Evolutionary conservation across 179 eudicot species (phyloP).

Genomic region (Patellifolia procumbens): DNA sequence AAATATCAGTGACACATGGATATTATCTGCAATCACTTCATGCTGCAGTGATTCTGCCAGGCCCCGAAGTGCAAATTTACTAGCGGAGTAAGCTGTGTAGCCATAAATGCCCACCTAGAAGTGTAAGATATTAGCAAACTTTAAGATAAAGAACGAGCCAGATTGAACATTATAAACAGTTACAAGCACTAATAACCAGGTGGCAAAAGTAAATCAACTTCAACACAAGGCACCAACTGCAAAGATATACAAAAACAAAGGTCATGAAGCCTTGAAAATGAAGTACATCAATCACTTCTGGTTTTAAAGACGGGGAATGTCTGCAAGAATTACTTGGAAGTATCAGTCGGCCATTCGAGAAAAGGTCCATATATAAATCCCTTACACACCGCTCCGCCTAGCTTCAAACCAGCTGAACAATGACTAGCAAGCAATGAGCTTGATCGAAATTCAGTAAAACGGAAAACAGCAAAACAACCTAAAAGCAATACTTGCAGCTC

Average conservation of each 20-base stretch:
- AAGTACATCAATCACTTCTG: background rate
- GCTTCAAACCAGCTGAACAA: background rate
- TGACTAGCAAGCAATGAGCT: background rate
- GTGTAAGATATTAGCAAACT: background rate
- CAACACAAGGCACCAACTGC: background rate
- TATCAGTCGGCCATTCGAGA: background rate
- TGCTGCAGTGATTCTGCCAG: slow-evolving; percentile 96
- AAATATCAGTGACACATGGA: slow-evolving; percentile 81
- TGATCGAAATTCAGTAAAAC: background rate
- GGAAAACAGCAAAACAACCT: background rate
- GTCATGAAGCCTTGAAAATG: background rate
- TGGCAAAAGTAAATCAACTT: background rate
- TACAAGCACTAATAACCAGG: background rate
- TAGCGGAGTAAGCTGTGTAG: slow-evolving; percentile 93
- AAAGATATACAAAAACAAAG: background rate
- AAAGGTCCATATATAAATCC: too few species aligned
- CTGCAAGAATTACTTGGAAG: background rate
- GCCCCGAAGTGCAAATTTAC: slow-evolving; percentile 92
- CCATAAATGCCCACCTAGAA: slow-evolving; percentile 90
- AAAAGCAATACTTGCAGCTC: background rate
- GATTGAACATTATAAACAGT: background rate
- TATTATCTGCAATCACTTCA: slow-evolving; percentile 77
- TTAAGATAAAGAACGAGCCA: background rate
- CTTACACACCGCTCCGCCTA: background rate
- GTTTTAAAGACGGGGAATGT: background rate